Percentiles rank a stretch among this genome's conserved stretches.
phyloP scores from a whole-genome alignment of 305 asterid species.

The Rubia peregrina region DNA sequence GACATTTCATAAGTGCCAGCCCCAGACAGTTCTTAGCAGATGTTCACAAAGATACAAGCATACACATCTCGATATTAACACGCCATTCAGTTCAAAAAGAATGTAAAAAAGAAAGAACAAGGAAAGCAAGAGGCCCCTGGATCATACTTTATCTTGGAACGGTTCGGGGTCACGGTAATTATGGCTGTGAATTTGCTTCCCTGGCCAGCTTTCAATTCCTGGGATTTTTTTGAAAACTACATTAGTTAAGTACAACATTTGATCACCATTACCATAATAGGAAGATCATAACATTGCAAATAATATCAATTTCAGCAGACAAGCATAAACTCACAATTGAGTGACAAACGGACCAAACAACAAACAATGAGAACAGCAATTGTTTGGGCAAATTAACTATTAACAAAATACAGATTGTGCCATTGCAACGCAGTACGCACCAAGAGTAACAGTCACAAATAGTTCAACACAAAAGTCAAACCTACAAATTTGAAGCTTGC shows the following conservation, averaged over 20 bases:
- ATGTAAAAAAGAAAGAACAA: neutral
- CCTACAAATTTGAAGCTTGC: neutral
- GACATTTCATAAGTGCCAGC: neutral
- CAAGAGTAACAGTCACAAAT: neutral
- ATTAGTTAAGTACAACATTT: neutral
- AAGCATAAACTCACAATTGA: neutral
- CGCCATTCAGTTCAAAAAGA: slow-evolving; percentile 1
- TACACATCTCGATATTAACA: neutral
- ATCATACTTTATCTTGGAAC: slow-evolving; percentile 68
- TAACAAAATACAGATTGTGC: neutral
- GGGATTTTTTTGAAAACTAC: slow-evolving; percentile 8
- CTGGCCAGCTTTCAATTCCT: slow-evolving; percentile 90
- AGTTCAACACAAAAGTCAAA: neutral
- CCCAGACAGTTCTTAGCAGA: neutral
- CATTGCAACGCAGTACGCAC: neutral
- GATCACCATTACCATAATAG: neutral
- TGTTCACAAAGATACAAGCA: neutral
- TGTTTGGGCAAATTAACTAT: neutral
- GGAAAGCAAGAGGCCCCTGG: slow-evolving; percentile 26
- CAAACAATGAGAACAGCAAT: neutral
- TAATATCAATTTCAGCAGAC: neutral
- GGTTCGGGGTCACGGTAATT: slow-evolving; percentile 87
- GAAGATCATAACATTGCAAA: neutral
- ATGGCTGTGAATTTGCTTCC: slow-evolving; percentile 94
- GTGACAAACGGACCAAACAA: too few relatives aligned